Conservation (phyloP, 306 rosid species). For the Oxytropis ochrocephala region DNA sequence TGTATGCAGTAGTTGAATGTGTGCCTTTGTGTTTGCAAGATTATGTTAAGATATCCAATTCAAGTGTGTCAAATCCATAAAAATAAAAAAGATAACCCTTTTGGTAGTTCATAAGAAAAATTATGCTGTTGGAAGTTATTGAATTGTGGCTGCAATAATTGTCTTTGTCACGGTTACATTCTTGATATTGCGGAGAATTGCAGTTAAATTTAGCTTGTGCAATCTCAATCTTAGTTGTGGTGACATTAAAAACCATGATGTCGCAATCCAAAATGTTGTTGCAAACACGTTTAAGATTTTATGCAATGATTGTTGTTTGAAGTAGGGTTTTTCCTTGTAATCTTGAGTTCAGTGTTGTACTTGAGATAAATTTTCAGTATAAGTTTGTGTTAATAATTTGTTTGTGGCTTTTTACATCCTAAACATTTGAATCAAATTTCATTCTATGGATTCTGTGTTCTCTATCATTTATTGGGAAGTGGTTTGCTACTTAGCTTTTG, state of each 20-base stretch:
- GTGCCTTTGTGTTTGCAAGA: background rate
- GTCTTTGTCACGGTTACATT: too few species aligned
- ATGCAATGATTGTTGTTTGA: background rate
- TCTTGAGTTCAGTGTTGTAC: background rate
- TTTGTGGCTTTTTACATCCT: constrained; percentile 3
- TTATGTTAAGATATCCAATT: constrained; percentile 8
- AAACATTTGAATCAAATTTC: background rate
- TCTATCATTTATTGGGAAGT: background rate
- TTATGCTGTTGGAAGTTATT: background rate
- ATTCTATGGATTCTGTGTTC: background rate
- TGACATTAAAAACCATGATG: too few species aligned
- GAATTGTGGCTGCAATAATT: too few species aligned
- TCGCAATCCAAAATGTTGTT: too few species aligned
- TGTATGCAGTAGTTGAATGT: background rate
- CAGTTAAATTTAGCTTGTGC: too few species aligned
- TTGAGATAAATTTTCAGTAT: background rate
- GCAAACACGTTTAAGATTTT: background rate
- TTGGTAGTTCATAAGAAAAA: background rate
- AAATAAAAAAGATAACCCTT: background rate
- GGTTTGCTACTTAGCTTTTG: background rate
- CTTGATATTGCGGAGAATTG: too few species aligned
- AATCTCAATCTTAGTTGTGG: too few species aligned
- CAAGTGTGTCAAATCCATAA: background rate
- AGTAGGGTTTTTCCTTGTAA: background rate
- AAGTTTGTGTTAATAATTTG: background rate